Evolutionary conservation across 371 early-diverging fungal species (phyloP).

Genomic region (Cokeromyces recurvatus): DNA sequence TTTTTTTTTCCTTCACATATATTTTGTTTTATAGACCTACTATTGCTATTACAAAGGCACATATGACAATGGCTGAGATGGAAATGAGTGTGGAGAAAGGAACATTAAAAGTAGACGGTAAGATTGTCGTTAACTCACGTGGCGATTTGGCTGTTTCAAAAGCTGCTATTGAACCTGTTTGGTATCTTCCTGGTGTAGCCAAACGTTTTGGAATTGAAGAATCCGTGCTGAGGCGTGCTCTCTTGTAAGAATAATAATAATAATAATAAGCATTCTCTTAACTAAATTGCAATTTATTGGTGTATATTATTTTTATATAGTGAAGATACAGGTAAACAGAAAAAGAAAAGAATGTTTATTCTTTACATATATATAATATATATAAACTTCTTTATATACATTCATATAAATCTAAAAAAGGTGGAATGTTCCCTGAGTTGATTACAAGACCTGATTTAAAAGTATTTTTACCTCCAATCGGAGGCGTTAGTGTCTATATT

Average conservation of each 20-base stretch:
- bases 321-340: slow-evolving; percentile 65
- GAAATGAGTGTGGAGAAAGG: slow-evolving; percentile 71
- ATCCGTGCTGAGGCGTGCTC: slow-evolving; percentile 73
- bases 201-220: slow-evolving; percentile 87
- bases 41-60: slow-evolving; percentile 92
- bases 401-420: too few species aligned
- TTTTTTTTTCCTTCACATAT: background rate
- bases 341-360: too few species aligned
- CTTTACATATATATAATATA: too few species aligned
- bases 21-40: slow-evolving; percentile 81
- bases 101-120: slow-evolving; percentile 72
- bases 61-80: slow-evolving; percentile 91
- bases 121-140: slow-evolving; percentile 68
- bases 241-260: slow-evolving; percentile 60
- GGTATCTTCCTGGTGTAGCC: slow-evolving; percentile 94
- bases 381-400: too few species aligned
- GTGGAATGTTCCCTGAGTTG: slow-evolving; percentile 96
- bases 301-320: slow-evolving; percentile 1
- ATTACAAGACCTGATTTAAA: slow-evolving; percentile 93
- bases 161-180: slow-evolving; percentile 96
- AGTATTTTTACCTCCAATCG: slow-evolving; percentile 93
- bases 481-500: slow-evolving; percentile 90
- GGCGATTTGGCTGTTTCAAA: slow-evolving; percentile 91
- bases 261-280: background rate
- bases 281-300: background rate